Evolutionary conservation across 257 asterid genomes (phyloP).

Genomic region (Lycium ferocissimum): DNA sequence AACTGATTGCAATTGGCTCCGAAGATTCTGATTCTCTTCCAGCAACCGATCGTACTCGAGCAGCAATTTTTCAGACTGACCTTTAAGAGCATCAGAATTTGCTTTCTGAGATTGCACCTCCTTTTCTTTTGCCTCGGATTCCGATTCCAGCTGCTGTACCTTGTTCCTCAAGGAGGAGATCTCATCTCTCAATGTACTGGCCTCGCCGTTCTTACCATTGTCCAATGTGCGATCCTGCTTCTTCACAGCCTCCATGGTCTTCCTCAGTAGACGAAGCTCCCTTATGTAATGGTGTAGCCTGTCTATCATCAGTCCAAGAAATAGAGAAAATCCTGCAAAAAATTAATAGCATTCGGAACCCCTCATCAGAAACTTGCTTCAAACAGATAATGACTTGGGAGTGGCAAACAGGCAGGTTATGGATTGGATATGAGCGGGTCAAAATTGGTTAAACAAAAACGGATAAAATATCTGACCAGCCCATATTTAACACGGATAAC

Average conservation of each 20-base stretch:
- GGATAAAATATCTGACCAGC: too few relatives aligned
- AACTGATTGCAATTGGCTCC: constrained; percentile 45
- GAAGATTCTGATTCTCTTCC: constrained; percentile 58
- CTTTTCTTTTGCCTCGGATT: constrained; percentile 37
- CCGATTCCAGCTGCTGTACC: constrained; percentile 38
- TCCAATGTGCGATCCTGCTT: constrained; percentile 50
- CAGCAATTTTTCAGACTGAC: constrained; percentile 46
- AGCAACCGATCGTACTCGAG: constrained; percentile 48
- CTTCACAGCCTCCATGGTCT: constrained; percentile 74
- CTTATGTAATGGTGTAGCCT: constrained; percentile 87
- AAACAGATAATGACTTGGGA: too few relatives aligned
- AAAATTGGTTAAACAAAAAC: too few relatives aligned
- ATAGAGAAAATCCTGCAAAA: constrained; percentile 62
- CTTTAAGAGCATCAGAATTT: constrained; percentile 49
- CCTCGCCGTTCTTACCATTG: constrained; percentile 31
- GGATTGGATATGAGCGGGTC: too few relatives aligned
- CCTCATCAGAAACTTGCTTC: constrained; percentile 9
- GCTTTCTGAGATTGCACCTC: constrained; percentile 43
- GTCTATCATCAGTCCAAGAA: constrained; percentile 77
- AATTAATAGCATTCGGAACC: constrained; percentile 22
- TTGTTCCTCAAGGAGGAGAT: constrained; percentile 37
- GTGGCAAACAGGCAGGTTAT: too few relatives aligned
- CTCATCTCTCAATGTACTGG: constrained; percentile 40
- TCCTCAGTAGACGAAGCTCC: constrained; percentile 85
- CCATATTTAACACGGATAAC: too few relatives aligned